These are phyloP conservation scores for Perkinsus olseni DNA, from an alignment of 169 alveolate species.

Conservation along the genomic window DNA sequence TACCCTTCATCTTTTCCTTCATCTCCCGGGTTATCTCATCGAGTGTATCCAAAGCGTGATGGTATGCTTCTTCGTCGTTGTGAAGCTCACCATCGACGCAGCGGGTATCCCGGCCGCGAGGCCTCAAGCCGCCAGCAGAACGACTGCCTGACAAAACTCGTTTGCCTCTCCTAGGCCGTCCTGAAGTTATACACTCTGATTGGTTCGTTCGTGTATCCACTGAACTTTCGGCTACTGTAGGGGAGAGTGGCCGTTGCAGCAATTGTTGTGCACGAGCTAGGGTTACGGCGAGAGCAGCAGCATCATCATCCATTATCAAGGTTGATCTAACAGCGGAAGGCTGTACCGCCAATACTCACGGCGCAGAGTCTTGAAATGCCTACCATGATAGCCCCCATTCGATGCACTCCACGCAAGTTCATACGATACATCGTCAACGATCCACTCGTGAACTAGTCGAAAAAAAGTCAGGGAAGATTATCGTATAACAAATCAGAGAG, in stretches of 20 bases:
- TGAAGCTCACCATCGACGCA: not conserved
- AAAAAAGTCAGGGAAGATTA: too few relatives aligned
- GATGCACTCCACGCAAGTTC: too few relatives aligned
- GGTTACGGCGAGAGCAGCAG: not conserved
- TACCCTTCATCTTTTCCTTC: not conserved
- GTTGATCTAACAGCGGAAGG: not conserved
- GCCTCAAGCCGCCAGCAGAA: too few relatives aligned
- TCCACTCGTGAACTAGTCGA: too few relatives aligned
- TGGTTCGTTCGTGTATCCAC: too few relatives aligned
- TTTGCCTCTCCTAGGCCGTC: not conserved
- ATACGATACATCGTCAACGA: too few relatives aligned
- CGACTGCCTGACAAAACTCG: too few relatives aligned
- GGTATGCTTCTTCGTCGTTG: not conserved
- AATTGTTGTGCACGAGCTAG: not conserved
- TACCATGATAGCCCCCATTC: too few relatives aligned
- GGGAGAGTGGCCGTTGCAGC: not conserved
- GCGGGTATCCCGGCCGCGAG: not conserved
- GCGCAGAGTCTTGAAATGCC: too few relatives aligned
- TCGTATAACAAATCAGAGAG: too few relatives aligned
- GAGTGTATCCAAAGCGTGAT: not conserved
- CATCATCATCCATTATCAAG: not conserved
- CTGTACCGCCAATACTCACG: not conserved
- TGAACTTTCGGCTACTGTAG: not conserved
- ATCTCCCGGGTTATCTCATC: not conserved
- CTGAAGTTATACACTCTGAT: not conserved